Evolutionary conservation across 1,284 basidiomycete genomes (phyloP).

Genomic region (Fomes fomentarius): DNA sequence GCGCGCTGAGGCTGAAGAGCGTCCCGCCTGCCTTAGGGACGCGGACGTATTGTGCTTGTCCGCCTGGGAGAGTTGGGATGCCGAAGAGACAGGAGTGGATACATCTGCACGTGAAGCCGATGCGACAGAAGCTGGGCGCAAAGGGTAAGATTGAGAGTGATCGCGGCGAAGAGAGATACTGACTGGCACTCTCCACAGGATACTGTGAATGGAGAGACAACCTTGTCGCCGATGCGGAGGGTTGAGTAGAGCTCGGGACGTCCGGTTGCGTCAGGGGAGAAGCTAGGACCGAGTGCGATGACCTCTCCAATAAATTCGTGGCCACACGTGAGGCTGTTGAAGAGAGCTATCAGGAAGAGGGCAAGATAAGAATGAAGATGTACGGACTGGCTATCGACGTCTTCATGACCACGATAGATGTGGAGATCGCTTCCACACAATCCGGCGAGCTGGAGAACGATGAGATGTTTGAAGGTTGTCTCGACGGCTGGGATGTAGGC

Average conservation of each 20-base stretch:
- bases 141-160: not conserved
- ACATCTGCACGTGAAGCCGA: slow-evolving; percentile 82
- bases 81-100: slow-evolving; percentile 72
- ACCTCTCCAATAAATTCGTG: slow-evolving; percentile 88
- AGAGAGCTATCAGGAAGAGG: not conserved
- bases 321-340: slow-evolving; percentile 62
- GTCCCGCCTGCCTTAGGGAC: slow-evolving; percentile 83
- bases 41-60: slow-evolving; percentile 86
- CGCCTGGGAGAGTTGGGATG: slow-evolving; percentile 72
- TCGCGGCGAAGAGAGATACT: slow-evolving; percentile 30
- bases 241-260: slow-evolving; percentile 67
- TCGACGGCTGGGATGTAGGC: too few species aligned
- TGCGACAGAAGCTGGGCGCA: slow-evolving; percentile 65
- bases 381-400: slow-evolving; percentile 32
- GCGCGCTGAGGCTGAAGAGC: slow-evolving; percentile 66
- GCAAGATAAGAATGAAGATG: not conserved
- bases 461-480: too few species aligned
- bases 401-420: slow-evolving; percentile 66
- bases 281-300: slow-evolving; percentile 70
- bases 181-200: slow-evolving; percentile 84
- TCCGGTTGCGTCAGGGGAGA: slow-evolving; percentile 44
- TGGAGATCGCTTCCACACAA: slow-evolving; percentile 88
- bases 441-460: slow-evolving; percentile 57
- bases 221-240: slow-evolving; percentile 79
- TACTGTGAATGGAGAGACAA: slow-evolving; percentile 87